Base-by-base conservation (phyloP, 1,284 basidiomycete genomes). In the Prillingera fragicola region DNA sequence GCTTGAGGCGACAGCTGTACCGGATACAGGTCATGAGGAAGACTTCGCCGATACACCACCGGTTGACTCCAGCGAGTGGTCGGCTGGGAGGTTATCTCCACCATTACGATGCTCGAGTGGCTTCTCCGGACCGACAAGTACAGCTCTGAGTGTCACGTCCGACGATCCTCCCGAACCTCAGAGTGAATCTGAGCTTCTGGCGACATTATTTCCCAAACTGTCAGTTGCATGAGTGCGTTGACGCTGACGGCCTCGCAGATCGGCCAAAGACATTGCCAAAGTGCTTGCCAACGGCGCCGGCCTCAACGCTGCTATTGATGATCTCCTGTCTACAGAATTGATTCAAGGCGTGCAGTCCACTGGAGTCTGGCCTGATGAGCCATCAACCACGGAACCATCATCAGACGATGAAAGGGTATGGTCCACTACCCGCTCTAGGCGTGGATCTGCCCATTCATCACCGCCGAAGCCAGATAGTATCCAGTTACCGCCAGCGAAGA, bases 1-100 rank as follows among this genome's bases (percentile, higher is more conserved):
- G 31, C 50, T 71, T 28, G 60, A 71, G 52, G 69, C 69, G 4
- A 59, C 62, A 4, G 47, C 60, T 4, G 64, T 71, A 0, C 67
- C 69, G 3, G 68, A 71, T 41, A 24, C 43, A 4, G 54, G 55
- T 27, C 33, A 41, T 6, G 45, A 40, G n/a, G 44, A 45, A n/a
- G 43, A 35, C 5, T 32, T 47, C n/a, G 24, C 28, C n/a, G 45
- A 41, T 26, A 50, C 59, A 43, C 32, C 51, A 26, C 12, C 14
- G 28, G 36, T 6, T 37, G 24, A 15, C 10, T 4, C 15, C 36
- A 8, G 12, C 10, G 9, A 37, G 24, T 14, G 9, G 8, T 24
- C 17, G 38, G 31, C 2, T 25, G 31, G 17, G n/a, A 17, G 8
- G 25, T 17, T 13, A 23, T 24, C 1, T 26, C 38, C 7, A n/a